Base-by-base conservation (phyloP, 345 rosid genomes). In the Euphorbia lathyris region DNA sequence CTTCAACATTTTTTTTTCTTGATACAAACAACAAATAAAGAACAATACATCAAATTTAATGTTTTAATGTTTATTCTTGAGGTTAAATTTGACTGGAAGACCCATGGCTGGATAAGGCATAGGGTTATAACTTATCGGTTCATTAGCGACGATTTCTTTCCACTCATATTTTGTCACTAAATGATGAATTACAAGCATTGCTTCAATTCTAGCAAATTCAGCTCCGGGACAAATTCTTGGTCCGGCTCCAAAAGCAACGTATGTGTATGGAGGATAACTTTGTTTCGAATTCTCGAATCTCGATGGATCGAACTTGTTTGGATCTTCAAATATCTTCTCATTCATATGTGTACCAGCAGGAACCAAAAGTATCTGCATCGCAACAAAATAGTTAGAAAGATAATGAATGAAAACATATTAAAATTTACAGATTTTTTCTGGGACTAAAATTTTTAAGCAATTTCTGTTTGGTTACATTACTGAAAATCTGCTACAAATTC, bases 181-280 rank as follows among this genome's bases (percentile, higher is more conserved):
- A 25, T 66, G 60, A 66, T 66, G 59, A 52, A 66, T 32, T 19
- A 66, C 26, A 19, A 66, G 1, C 0, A 66, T 3, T 17, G 30
- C 14, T 52, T 66, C 70, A 13, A 52, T 66, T 17, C 47, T 19
- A 9, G 59, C 70, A 66, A 66, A 66, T 51, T 66, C 69, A 5
- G 59, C 47, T 3, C 69, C 69, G 0, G 69, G 69, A 23, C 69
- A 66, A 0, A 66, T n/a, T 50, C 69, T 66, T 0, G 58, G 58
- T 2, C 69, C 69, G 26, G 58, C 69, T 47, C 69, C 69, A 12
- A 66, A 66, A 4, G 69, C 14, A 19, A 66, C 1, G 34, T 66
- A 66, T 2, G 69, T 66, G 58, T 14, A 51, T 25, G 56, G 57
- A 26, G 68, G 57, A 23, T n/a, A 55, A 47, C 6, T 26, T 7